Conservation (phyloP, 164 flowering plant genomes). For the Liriodendron chinense region DNA sequence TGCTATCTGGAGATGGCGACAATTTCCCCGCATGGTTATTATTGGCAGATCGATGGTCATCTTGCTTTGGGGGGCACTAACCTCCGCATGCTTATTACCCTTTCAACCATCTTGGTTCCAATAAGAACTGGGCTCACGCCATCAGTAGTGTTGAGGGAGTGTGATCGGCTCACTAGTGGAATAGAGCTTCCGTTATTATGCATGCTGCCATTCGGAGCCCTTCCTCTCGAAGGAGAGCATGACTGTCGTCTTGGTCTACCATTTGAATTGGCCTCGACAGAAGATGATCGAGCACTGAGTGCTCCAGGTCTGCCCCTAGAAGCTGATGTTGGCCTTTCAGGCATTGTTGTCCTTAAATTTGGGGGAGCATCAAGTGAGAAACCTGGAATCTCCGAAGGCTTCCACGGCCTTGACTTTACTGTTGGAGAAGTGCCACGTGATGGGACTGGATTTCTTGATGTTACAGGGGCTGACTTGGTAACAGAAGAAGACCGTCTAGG, state of each 20-base stretch:
- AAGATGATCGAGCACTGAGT: constrained; percentile 48
- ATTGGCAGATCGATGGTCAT: constrained; percentile 43
- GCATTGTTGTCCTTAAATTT: constrained; percentile 68
- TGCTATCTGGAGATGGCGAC: constrained; percentile 65
- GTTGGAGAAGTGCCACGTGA: constrained; percentile 68
- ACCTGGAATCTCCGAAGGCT: constrained; percentile 80
- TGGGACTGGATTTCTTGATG: constrained; percentile 40
- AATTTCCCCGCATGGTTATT: constrained; percentile 54
- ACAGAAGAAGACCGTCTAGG: constrained; percentile 44
- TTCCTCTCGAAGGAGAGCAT: constrained; percentile 74
- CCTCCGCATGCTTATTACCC: constrained; percentile 86
- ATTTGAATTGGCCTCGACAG: constrained; percentile 44
- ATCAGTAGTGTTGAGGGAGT: constrained; percentile 48
- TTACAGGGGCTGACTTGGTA: constrained; percentile 32
- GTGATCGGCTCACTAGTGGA: constrained; percentile 39
- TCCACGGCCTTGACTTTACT: constrained; percentile 74
- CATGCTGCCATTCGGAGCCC: constrained; percentile 45
- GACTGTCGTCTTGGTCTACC: constrained; percentile 69
- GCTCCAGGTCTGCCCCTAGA: constrained; percentile 78
- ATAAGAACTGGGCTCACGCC: constrained; percentile 67
- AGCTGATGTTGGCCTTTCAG: constrained; percentile 79
- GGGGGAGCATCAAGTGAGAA: constrained; percentile 76
- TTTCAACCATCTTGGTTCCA: constrained; percentile 92
- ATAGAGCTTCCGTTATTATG: constrained; percentile 45
- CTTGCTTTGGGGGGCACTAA: constrained; percentile 76